These are phyloP conservation scores for Colletotrichum sublineola DNA, from an alignment of 2,329 filamentous ascomycete species.

Conservation along the genomic window DNA sequence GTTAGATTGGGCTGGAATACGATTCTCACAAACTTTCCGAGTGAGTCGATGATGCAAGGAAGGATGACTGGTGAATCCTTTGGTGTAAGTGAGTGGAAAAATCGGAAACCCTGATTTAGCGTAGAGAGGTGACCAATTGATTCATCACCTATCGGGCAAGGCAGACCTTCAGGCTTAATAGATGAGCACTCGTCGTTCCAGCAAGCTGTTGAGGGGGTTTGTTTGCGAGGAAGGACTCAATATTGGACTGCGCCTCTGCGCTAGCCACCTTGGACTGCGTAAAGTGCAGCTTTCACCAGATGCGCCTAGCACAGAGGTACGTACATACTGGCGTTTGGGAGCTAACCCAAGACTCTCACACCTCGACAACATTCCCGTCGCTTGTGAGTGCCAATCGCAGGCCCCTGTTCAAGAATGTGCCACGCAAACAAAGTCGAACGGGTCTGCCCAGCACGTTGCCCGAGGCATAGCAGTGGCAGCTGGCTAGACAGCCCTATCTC, in stretches of 20 bases:
- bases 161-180: slow-evolving; percentile 22
- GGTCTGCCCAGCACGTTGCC: slow-evolving; percentile 11
- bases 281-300: slow-evolving; percentile 6
- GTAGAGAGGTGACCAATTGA: slow-evolving; percentile 5
- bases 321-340: slow-evolving; percentile 12
- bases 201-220: neutral
- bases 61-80: neutral
- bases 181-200: neutral
- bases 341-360: neutral
- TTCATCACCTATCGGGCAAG: slow-evolving; percentile 2
- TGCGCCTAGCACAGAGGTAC: slow-evolving; percentile 13
- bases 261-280: slow-evolving; percentile 1
- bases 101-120: neutral
- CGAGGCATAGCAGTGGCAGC: slow-evolving; percentile 10
- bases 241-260: slow-evolving; percentile 34
- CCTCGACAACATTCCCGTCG: slow-evolving; percentile 17
- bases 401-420: slow-evolving; percentile 28
- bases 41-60: neutral
- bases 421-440: slow-evolving; percentile 24
- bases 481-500: slow-evolving; percentile 22
- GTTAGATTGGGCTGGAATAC: slow-evolving; percentile 8
- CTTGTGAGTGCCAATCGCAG: slow-evolving; percentile 32
- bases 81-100: neutral
- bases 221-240: slow-evolving; percentile 7
- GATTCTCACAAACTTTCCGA: neutral